phyloP scores from a whole-genome alignment of 2,329 filamentous ascomycete species.

The Aureobasidium sp. region DNA sequence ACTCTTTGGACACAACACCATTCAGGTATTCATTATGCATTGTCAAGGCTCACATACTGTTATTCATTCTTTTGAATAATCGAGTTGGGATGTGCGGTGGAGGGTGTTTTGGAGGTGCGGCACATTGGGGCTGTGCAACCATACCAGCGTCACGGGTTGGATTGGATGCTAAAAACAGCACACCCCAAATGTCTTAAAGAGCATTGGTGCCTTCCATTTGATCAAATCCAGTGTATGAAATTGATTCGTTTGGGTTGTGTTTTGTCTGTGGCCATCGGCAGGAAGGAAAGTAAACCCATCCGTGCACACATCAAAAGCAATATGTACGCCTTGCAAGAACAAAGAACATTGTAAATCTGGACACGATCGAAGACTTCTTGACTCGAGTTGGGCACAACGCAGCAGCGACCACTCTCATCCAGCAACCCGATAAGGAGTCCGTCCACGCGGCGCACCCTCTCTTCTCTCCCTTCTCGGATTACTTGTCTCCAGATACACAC shows the following conservation, averaged over 20 bases:
- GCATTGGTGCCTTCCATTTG: background rate
- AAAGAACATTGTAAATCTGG: background rate
- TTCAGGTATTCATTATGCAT: background rate
- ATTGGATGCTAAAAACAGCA: background rate
- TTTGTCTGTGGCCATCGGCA: background rate
- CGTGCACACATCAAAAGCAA: background rate
- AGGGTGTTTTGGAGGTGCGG: background rate
- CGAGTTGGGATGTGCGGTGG: too few species aligned
- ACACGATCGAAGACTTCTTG: background rate
- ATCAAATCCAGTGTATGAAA: background rate
- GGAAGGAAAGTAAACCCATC: background rate
- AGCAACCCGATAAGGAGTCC: background rate
- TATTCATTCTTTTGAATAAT: background rate
- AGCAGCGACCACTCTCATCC: background rate
- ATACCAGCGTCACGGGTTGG: background rate
- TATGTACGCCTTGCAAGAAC: background rate
- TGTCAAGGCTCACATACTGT: background rate
- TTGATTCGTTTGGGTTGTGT: background rate
- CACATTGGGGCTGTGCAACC: constrained; percentile 5
- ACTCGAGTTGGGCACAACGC: background rate
- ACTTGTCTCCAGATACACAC: background rate
- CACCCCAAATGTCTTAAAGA: background rate
- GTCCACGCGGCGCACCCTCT: background rate
- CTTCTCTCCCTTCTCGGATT: background rate
- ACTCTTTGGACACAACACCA: background rate